Evolutionary conservation across 78 protist species (phyloP).

Genomic region (slime mould (Dictyostelium discoideum)): dicty_2.7 NC_007090.3:131501-132000

Average conservation of each 20-base stretch:
- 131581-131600: not conserved
- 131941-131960: constrained; percentile 38
- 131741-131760: constrained; percentile 14
- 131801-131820: not conserved
- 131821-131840: not conserved
- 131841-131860: not conserved
- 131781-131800: not conserved
- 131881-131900: constrained; percentile 20
- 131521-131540: not conserved
- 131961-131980: constrained; percentile 29
- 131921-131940: constrained; percentile 15
- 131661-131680: not conserved
- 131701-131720: constrained; percentile 10
- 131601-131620: not conserved
- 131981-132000: constrained; percentile 8
- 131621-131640: not conserved
- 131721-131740: constrained; percentile 5
- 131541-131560: not conserved
- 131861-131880: constrained; percentile 16
- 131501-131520: not conserved
- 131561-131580: not conserved
- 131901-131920: constrained; percentile 29
- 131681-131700: not conserved
- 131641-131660: not conserved
- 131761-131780: not conserved